phyloP scores from a whole-genome alignment of 345 rosid genomes.

The Jatropha curcas region DNA sequence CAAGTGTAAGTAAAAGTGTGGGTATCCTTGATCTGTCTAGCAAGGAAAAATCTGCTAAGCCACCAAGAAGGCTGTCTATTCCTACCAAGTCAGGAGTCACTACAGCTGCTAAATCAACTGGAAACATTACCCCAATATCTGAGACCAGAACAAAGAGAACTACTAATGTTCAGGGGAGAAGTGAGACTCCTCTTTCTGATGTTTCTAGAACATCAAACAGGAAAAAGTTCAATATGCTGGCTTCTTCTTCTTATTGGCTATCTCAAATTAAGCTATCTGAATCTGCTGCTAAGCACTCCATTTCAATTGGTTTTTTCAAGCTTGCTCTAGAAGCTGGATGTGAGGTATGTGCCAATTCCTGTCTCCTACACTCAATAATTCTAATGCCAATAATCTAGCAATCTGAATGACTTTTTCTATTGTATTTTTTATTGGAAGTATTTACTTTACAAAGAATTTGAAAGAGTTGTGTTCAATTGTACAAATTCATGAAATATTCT shows the following conservation, averaged over 20 bases:
- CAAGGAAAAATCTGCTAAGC: slow-evolving; percentile 69
- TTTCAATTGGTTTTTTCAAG: slow-evolving; percentile 87
- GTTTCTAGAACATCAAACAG: slow-evolving; percentile 47
- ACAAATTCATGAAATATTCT: too few species aligned
- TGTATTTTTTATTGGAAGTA: not conserved
- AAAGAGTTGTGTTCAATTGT: too few species aligned
- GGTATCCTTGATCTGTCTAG: slow-evolving; percentile 66
- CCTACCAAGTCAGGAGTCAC: slow-evolving; percentile 51
- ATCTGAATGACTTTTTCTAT: not conserved
- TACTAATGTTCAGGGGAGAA: slow-evolving; percentile 37
- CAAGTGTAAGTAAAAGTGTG: slow-evolving; percentile 72
- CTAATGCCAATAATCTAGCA: not conserved
- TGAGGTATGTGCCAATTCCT: slow-evolving; percentile 54
- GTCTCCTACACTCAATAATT: too few species aligned
- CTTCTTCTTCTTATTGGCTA: slow-evolving; percentile 73
- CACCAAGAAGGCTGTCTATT: slow-evolving; percentile 77
- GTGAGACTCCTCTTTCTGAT: slow-evolving; percentile 57
- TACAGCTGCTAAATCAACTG: slow-evolving; percentile 37
- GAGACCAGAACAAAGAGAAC: slow-evolving; percentile 54
- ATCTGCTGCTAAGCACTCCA: slow-evolving; percentile 63
- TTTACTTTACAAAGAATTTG: too few species aligned
- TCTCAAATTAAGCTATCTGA: slow-evolving; percentile 76
- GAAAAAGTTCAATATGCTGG: slow-evolving; percentile 46
- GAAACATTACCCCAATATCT: slow-evolving; percentile 54
- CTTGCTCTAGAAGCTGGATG: slow-evolving; percentile 86